Evolutionary conservation across 495 filamentous ascomycete genomes (phyloP), one percentile per base, ranked within the genome.

Genomic region (Penicillium soppii): DNA sequence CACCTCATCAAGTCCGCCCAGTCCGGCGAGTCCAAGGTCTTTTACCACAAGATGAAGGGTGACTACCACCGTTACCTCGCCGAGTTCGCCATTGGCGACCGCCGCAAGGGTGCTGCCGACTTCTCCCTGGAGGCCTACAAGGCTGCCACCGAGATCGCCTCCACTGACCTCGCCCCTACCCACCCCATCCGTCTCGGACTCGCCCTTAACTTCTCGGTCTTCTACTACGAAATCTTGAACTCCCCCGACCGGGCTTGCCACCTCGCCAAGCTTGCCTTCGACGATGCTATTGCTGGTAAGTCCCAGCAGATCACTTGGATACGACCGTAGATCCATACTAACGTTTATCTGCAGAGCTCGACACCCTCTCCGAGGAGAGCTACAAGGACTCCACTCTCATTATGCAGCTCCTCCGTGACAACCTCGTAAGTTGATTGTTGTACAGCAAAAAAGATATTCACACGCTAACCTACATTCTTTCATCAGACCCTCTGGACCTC

Each of bases 11-110:
- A 91, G 50, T 95, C 91, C 58, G 95, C 94, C 59, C 86, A 95
- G 83, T 89, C 82, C 66, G 94, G 95, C 69, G 94, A 98, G 80
- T 96, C 92, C 56, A 97, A 97, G 85, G 94, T 98, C 57, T 98
- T 98, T 80, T 98, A 98, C 82, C 94, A 98, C 88, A 98, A 98
- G 87, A 98, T 98, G 94, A 98, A 97, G 88, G 94, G 94, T 73
- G 94, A 98, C 78, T 98, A 98, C 79, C 95, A 97, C 87, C 92
- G 94, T 70, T 98, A 98, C 70, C 89, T 98, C 36, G 94, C 94
- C 66, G 94, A 98, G 80, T 98, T 98, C 72, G 95, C 94, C 65
- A 81, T 90, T 73, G 94, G 94, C 69, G 94, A 98, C 71, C 91
- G 90, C 77, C 94, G 94, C 80, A 98, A 97, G 87, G 83, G 83